Evolutionary conservation across 768 basidiomycete species (phyloP).

Genomic region (Leccinum sublutescens): DNA sequence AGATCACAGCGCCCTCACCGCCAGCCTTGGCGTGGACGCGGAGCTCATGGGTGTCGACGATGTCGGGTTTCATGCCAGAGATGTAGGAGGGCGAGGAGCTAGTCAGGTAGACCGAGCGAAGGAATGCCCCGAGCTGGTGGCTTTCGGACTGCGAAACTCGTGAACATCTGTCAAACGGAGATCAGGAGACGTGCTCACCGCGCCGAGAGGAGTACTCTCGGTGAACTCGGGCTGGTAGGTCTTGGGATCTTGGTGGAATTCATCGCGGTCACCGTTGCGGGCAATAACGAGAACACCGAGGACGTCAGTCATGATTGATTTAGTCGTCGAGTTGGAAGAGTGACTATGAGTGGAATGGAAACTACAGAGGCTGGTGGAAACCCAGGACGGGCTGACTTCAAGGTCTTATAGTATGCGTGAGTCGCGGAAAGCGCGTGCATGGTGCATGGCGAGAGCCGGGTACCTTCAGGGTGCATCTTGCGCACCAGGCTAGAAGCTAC

Average conservation of each 20-base stretch:
- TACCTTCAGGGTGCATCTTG: conserved; percentile 22
- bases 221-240: conserved; percentile 62
- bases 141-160: conserved; percentile 53
- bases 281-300: conserved; percentile 77
- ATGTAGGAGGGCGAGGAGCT: conserved; percentile 69
- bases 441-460: conserved; percentile 29
- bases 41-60: conserved; percentile 72
- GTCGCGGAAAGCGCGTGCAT: conserved; percentile 28
- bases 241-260: conserved; percentile 68
- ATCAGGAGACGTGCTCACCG: conserved; percentile 40
- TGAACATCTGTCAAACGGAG: neutral
- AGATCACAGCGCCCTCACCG: conserved; percentile 81
- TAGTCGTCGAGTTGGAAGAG: conserved; percentile 14
- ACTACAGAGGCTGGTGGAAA: conserved; percentile 18
- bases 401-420: conserved; percentile 25
- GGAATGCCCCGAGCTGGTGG: conserved; percentile 56
- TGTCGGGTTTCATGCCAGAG: conserved; percentile 57
- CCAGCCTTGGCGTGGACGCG: conserved; percentile 80
- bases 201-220: conserved; percentile 74
- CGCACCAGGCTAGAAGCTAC: conserved; percentile 18
- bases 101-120: conserved; percentile 68
- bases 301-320: conserved; percentile 44
- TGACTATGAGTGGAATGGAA: conserved; percentile 17
- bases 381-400: conserved; percentile 1
- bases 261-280: conserved; percentile 74